Base-by-base conservation (phyloP, 345 rosid species). In the Linum tenue region DNA sequence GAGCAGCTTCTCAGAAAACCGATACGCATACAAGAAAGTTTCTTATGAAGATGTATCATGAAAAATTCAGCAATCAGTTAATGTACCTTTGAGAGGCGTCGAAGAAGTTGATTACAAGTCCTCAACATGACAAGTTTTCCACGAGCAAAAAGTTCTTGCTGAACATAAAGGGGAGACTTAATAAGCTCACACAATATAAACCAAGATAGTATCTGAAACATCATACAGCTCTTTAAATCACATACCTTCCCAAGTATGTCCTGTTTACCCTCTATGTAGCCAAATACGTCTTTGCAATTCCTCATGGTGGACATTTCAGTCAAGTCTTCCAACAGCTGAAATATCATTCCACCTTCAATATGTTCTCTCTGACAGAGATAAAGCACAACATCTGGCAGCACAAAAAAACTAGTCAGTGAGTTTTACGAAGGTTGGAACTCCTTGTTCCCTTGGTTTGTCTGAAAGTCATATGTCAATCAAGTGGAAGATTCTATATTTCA, bases 131-230 rank as follows among this genome's bases (percentile, higher is more conserved):
- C 99, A 72, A 94, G 96, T 75, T 94, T 88, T 69, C 99, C 99
- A 48, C 99, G 97, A 66, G 99, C 96, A 84, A 94, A 94, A 50
- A 94, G 91, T 78, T 94, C 99, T 88, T 88, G 96, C 99, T 90
- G 80, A 67, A 56, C 15, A 37, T 44, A 67, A 69, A 7, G 40
- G 37, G 56, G 38, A 53, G 64, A 63, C 12, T 62, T 66, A 64
- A 67, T 5, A 60, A 36, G 42, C 35, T 38, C 36, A 50, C 36
- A 39, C 11, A 56, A 40, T 22, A 65, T 39, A 16, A 70, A 66
- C 60, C 59, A 39, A 4, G 39, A 59, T 48, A 62, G 38, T 3
- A 17, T 48, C 40, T 48, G 59, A 55, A 65, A 42, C 10, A 44
- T 60, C 22, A 55, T 53, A 66, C 1, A 9, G 60, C 31, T 53